phyloP scores from a whole-genome alignment of 768 basidiomycete species.

The Pisolithus sp. region DNA sequence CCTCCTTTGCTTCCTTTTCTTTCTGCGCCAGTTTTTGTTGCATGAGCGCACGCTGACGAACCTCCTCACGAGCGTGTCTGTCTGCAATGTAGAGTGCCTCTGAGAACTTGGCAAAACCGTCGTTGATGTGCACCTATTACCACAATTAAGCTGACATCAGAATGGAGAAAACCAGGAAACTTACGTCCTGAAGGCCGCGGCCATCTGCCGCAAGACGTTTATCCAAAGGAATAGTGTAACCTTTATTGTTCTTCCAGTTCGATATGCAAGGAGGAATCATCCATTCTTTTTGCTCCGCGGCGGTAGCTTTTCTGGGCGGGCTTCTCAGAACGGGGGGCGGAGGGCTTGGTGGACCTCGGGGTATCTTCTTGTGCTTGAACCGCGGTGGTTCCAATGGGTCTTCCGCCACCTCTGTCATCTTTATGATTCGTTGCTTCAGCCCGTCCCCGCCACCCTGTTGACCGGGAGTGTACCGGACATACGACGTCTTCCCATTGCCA shows the following conservation, averaged over 20 bases:
- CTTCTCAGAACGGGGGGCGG: constrained; percentile 93
- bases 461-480: constrained; percentile 95
- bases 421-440: constrained; percentile 93
- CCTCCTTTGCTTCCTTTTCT: constrained; percentile 93
- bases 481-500: constrained; percentile 74
- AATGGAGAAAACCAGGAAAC: constrained; percentile 23
- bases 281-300: constrained; percentile 99
- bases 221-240: constrained; percentile 97
- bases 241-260: constrained; percentile 99
- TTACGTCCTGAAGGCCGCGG: constrained; percentile 94
- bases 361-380: constrained; percentile 99
- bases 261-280: constrained; percentile 99
- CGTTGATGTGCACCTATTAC: constrained; percentile 89
- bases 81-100: constrained; percentile 94
- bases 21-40: constrained; percentile 98
- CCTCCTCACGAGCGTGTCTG: constrained; percentile 96
- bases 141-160: neutral
- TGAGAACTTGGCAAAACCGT: constrained; percentile 98
- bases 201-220: constrained; percentile 98
- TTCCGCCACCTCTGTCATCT: constrained; percentile 97
- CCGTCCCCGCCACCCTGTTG: constrained; percentile 65
- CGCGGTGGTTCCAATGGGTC: constrained; percentile 95
- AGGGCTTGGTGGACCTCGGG: constrained; percentile 91
- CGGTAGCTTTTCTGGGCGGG: constrained; percentile 93
- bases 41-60: constrained; percentile 93